Conservation (phyloP, 345 rosid genomes). For the Brassica carinata region DNA sequence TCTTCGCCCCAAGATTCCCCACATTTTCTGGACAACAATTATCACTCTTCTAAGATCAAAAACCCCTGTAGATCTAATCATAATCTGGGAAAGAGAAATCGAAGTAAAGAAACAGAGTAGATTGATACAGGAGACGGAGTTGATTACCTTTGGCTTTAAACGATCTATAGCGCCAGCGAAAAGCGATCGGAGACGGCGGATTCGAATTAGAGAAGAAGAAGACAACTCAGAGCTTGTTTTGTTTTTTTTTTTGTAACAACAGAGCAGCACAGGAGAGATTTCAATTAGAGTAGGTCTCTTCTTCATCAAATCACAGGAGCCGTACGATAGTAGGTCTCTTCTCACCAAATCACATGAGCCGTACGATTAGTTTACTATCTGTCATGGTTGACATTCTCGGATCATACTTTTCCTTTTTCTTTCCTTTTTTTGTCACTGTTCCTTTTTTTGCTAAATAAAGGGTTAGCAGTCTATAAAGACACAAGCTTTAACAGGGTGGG, state of each 20-base stretch:
- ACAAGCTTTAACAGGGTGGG: no score
- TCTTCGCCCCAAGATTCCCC: constrained; percentile 59
- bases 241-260: background rate
- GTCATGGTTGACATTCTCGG: constrained; percentile 24
- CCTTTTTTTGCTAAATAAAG: no score
- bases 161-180: constrained; percentile 32
- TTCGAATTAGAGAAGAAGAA: constrained; percentile 14
- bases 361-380: background rate
- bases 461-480: no score
- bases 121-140: background rate
- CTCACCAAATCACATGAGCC: background rate
- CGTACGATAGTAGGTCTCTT: constrained; percentile 2
- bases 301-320: background rate
- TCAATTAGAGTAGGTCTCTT: constrained; percentile 24
- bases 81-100: background rate
- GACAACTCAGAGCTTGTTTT: constrained; percentile 29
- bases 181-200: constrained; percentile 32
- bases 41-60: background rate
- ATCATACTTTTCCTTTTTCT: background rate
- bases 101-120: background rate
- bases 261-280: background rate
- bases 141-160: constrained; percentile 5
- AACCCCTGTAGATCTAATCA: constrained; percentile 27
- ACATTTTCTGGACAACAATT: constrained; percentile 44
- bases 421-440: background rate